Evolutionary conservation across 345 rosid genomes (phyloP).

Genomic region (Gossypium thurberi): DNA sequence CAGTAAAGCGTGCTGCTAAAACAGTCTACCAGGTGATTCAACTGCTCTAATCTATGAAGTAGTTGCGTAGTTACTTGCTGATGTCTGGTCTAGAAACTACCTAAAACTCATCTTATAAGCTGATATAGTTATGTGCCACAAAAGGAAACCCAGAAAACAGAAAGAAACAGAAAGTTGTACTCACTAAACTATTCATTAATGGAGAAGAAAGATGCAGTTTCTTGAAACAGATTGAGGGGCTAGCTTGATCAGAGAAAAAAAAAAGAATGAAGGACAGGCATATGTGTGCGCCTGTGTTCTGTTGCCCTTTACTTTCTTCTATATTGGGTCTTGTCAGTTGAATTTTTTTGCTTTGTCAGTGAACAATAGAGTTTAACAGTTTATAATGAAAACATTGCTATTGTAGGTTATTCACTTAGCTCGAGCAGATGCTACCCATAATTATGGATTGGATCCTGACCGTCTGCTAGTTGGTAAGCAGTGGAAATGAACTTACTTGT

Average conservation of each 20-base stretch:
- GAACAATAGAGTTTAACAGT: not conserved
- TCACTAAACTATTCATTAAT: not conserved
- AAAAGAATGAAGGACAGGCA: no score
- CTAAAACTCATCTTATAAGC: not conserved
- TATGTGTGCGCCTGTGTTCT: not conserved
- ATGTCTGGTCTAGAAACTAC: not conserved
- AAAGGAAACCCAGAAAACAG: not conserved
- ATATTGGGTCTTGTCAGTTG: not conserved
- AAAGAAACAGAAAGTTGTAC: not conserved
- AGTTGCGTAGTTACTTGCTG: not conserved
- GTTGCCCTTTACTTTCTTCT: not conserved
- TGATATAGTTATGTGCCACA: not conserved
- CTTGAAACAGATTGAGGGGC: not conserved
- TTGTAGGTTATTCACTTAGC: slow-evolving; percentile 88
- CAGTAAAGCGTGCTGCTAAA: slow-evolving; percentile 71
- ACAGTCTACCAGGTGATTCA: slow-evolving; percentile 72
- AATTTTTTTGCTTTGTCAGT: not conserved
- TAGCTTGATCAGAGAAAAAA: no score
- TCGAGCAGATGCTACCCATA: slow-evolving; percentile 84
- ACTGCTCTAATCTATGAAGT: not conserved
- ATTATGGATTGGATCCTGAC: slow-evolving; percentile 80
- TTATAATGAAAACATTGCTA: not conserved
- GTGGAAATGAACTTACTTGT: slow-evolving; percentile 11
- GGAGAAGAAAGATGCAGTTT: not conserved
- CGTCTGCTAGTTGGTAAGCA: slow-evolving; percentile 78